Evolutionary conservation across 176 grass and related monocot species (phyloP).

Genomic region (Stipa capillata): DNA sequence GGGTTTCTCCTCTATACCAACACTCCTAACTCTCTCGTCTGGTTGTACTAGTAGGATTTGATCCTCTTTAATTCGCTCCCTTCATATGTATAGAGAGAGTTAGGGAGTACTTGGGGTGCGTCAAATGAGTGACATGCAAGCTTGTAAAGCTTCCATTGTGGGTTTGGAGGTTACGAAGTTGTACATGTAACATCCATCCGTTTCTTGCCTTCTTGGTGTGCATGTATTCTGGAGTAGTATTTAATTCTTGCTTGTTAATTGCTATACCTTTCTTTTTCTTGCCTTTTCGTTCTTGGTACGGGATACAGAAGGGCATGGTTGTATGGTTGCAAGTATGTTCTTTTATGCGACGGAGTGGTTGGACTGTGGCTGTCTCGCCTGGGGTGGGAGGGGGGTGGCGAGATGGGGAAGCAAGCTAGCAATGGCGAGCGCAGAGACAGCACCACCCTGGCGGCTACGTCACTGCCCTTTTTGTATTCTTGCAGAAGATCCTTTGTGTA

Average conservation of each 20-base stretch:
- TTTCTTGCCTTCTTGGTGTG: not conserved
- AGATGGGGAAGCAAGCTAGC: slow-evolving; percentile 32
- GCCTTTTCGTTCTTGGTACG: not conserved
- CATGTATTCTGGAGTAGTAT: not conserved
- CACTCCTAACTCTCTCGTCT: slow-evolving; percentile 16
- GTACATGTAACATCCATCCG: slow-evolving; percentile 5
- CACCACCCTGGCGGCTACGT: not conserved
- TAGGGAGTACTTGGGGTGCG: slow-evolving; percentile 9
- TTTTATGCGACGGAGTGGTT: slow-evolving; percentile 18
- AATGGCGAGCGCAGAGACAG: not conserved
- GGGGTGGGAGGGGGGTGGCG: slow-evolving; percentile 10
- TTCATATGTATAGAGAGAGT: not conserved
- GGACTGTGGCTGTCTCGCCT: slow-evolving; percentile 14
- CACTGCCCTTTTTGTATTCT: not conserved
- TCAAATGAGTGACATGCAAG: slow-evolving; percentile 74
- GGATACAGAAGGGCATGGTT: not conserved
- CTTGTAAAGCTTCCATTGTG: slow-evolving; percentile 13
- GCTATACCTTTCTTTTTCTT: not conserved
- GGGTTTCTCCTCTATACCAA: slow-evolving; percentile 30
- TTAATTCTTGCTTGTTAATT: slow-evolving; percentile 20
- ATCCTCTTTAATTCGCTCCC: not conserved
- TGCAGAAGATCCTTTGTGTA: not conserved
- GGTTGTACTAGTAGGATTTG: not conserved
- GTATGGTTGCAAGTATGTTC: slow-evolving; percentile 5
- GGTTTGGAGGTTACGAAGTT: slow-evolving; percentile 30